These are phyloP conservation scores for Yamagishiella unicocca DNA, from an alignment of 139 green algal genomes.

Conservation along the genomic window DNA sequence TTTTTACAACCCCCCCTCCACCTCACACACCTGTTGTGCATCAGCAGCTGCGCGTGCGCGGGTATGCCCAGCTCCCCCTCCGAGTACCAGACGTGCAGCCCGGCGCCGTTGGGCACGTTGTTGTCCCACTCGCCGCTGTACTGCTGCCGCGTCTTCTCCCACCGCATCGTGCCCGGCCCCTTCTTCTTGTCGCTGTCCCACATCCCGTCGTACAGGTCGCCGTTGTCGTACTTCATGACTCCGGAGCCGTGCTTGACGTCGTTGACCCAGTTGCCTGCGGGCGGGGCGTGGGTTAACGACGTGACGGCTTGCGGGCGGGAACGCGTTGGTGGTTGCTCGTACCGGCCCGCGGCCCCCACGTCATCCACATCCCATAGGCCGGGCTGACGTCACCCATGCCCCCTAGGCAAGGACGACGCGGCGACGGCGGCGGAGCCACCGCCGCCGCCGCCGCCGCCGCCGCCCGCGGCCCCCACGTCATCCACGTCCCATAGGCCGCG, in stretches of 20 bases:
- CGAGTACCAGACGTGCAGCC: slow-evolving; percentile 72
- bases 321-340: too few species aligned
- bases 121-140: slow-evolving; percentile 72
- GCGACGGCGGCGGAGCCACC: too few species aligned
- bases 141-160: slow-evolving; percentile 58
- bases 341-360: too few species aligned
- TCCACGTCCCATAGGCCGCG: too few species aligned
- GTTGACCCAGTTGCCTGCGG: slow-evolving; percentile 68
- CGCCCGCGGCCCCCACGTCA: too few species aligned
- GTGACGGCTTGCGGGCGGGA: too few species aligned
- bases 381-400: too few species aligned
- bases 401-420: too few species aligned
- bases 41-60: slow-evolving; percentile 73
- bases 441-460: background rate
- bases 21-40: slow-evolving; percentile 81
- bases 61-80: slow-evolving; percentile 34
- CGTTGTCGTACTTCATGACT: slow-evolving; percentile 70
- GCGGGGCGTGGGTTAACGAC: too few species aligned
- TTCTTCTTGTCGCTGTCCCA: slow-evolving; percentile 67
- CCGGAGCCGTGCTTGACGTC: slow-evolving; percentile 76
- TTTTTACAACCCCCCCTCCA: too few species aligned
- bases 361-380: too few species aligned
- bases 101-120: slow-evolving; percentile 70
- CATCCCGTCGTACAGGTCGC: slow-evolving; percentile 70
- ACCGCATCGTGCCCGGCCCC: slow-evolving; percentile 69